phyloP scores from a whole-genome alignment of 345 rosid species.

The Mercurialis annua region DNA sequence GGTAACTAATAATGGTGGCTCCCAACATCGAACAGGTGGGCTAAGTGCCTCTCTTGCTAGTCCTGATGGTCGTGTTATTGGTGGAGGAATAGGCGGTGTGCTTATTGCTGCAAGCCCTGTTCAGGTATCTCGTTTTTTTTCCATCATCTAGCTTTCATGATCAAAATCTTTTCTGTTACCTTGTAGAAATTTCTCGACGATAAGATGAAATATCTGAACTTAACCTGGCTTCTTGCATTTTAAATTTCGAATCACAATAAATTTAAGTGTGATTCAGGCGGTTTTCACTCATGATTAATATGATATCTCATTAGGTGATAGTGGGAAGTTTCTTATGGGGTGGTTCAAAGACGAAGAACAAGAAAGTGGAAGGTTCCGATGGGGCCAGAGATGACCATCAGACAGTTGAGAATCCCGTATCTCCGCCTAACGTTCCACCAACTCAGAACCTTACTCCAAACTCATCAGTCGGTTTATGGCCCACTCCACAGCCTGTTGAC shows the following conservation, averaged over 20 bases:
- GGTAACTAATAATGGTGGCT: conserved; percentile 41
- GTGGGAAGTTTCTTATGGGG: conserved; percentile 89
- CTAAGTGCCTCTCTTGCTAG: conserved; percentile 87
- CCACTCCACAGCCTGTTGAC: conserved; percentile 64
- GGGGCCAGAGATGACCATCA: conserved; percentile 45
- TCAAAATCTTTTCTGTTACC: background rate
- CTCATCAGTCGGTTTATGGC: conserved; percentile 65
- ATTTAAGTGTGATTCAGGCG: background rate
- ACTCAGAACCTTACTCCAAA: conserved; percentile 61
- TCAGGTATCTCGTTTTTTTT: conserved; percentile 48
- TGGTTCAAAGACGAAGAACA: conserved; percentile 67
- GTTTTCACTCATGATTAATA: background rate
- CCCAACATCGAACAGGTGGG: conserved; percentile 62
- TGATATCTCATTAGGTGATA: conserved; percentile 58
- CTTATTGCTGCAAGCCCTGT: conserved; percentile 87
- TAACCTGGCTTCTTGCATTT: background rate
- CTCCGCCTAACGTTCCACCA: conserved; percentile 38
- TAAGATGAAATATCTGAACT: background rate
- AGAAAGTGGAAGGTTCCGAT: conserved; percentile 55
- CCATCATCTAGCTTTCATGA: background rate
- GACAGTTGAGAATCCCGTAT: conserved; percentile 35
- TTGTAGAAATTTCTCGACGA: background rate
- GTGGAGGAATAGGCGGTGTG: conserved; percentile 89
- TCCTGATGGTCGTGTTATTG: conserved; percentile 90
- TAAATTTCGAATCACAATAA: background rate